Evolutionary conservation across 441 rosid genomes (phyloP).

Genomic region (Corymbia calophylla): DNA sequence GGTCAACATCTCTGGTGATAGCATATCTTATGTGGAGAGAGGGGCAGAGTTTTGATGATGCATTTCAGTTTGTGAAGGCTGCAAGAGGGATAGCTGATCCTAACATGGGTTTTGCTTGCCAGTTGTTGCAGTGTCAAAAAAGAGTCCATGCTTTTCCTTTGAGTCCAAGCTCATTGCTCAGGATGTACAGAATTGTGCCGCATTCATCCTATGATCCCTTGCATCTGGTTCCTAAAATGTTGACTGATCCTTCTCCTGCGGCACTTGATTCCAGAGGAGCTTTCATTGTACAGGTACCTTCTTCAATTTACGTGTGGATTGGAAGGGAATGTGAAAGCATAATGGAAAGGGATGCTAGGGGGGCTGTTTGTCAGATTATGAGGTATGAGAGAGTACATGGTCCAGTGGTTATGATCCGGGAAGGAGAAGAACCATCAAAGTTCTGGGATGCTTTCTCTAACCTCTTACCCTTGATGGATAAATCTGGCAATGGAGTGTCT

Average conservation of each 20-base stretch:
- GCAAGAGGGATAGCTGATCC: constrained; percentile 98
- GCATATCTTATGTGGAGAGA: constrained; percentile 99
- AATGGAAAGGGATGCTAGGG: constrained; percentile 97
- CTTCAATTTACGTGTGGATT: constrained; percentile 78
- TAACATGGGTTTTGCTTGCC: constrained; percentile 99
- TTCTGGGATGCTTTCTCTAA: constrained; percentile 86
- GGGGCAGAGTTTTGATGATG: constrained; percentile 97
- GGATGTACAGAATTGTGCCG: constrained; percentile 87
- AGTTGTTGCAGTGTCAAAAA: constrained; percentile 90
- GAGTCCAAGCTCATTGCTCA: constrained; percentile 88
- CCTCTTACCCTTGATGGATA: constrained; percentile 65
- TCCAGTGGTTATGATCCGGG: constrained; percentile 57
- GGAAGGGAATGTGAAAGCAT: constrained; percentile 71
- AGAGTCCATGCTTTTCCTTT: constrained; percentile 95
- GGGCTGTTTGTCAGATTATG: constrained; percentile 89
- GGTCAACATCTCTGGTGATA: constrained; percentile 93
- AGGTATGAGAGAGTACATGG: constrained; percentile 87
- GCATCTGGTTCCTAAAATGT: constrained; percentile 92
- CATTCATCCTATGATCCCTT: constrained; percentile 96
- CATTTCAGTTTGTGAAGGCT: constrained; percentile 90
- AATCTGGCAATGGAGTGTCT: constrained; percentile 21
- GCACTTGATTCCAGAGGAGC: constrained; percentile 96
- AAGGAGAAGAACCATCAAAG: constrained; percentile 80
- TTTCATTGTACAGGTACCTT: constrained; percentile 80
- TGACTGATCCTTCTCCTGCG: constrained; percentile 71